Evolutionary conservation across 129 eudicot species (phyloP).

Genomic region (Solidago caesia): DNA sequence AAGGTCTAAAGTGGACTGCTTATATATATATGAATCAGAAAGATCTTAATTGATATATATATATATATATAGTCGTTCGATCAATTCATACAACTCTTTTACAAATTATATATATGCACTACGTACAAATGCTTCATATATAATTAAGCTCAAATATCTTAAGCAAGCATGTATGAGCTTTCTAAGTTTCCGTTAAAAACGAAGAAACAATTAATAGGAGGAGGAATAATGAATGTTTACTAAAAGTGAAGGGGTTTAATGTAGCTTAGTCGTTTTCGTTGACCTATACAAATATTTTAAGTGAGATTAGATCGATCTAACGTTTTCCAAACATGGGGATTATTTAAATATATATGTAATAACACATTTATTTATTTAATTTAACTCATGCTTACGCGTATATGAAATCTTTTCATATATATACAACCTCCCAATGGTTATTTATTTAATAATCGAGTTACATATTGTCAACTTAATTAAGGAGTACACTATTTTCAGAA

Average conservation of each 20-base stretch:
- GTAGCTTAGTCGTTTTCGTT: constrained; percentile 23
- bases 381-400: constrained; percentile 14
- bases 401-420: not conserved
- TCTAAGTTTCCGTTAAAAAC: not conserved
- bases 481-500: not conserved
- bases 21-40: no score
- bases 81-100: no score
- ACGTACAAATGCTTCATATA: no score
- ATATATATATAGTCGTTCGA: no score
- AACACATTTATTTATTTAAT: constrained; percentile 17
- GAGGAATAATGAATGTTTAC: not conserved
- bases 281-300: constrained; percentile 19
- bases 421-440: no score
- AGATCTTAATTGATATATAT: no score
- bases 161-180: no score
- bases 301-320: constrained; percentile 32
- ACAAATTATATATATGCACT: no score
- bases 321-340: constrained; percentile 13
- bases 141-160: no score
- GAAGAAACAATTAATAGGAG: not conserved
- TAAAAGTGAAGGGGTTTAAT: constrained; percentile 9
- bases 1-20: no score
- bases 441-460: not conserved
- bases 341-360: constrained; percentile 13
- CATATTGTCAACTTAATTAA: not conserved